phyloP scores from a whole-genome alignment of 2,329 filamentous ascomycete species.

The Talaromyces sp. region DNA sequence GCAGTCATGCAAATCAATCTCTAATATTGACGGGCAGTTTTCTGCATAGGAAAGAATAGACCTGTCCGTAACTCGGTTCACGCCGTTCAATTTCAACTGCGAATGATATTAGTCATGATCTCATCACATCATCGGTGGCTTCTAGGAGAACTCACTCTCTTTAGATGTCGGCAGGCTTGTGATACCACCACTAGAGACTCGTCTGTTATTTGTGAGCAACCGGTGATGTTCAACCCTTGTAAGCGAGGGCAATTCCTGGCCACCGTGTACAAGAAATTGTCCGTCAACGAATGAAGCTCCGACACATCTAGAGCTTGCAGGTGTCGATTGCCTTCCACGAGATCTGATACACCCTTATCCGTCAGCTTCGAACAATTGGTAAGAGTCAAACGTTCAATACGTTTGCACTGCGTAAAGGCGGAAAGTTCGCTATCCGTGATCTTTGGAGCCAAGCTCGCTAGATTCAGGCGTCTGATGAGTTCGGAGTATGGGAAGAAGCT shows the following conservation, averaged over 20 bases:
- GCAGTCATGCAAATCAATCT: slow-evolving; percentile 92
- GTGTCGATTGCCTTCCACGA: slow-evolving; percentile 74
- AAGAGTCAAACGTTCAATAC: slow-evolving; percentile 86
- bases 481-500: slow-evolving; percentile 86
- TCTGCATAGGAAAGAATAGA: slow-evolving; percentile 81
- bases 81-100: slow-evolving; percentile 91
- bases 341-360: slow-evolving; percentile 73
- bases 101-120: slow-evolving; percentile 6
- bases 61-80: slow-evolving; percentile 75
- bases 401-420: slow-evolving; percentile 78
- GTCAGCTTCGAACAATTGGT: slow-evolving; percentile 85
- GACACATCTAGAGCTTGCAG: slow-evolving; percentile 90
- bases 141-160: slow-evolving; percentile 60
- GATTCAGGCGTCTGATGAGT: slow-evolving; percentile 86
- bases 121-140: background rate
- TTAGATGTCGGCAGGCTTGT: slow-evolving; percentile 77
- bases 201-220: slow-evolving; percentile 79
- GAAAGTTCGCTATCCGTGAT: slow-evolving; percentile 87
- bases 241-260: slow-evolving; percentile 78
- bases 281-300: slow-evolving; percentile 73
- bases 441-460: slow-evolving; percentile 70
- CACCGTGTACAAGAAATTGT: slow-evolving; percentile 72
- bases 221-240: slow-evolving; percentile 89
- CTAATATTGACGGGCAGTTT: slow-evolving; percentile 87
- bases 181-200: slow-evolving; percentile 79